A percentile compares a stretch with the other conserved stretches of the same genome.
Evolutionary conservation across 176 grass and related monocot genomes (phyloP).

Genomic region (Oryza meridionalis): DNA sequence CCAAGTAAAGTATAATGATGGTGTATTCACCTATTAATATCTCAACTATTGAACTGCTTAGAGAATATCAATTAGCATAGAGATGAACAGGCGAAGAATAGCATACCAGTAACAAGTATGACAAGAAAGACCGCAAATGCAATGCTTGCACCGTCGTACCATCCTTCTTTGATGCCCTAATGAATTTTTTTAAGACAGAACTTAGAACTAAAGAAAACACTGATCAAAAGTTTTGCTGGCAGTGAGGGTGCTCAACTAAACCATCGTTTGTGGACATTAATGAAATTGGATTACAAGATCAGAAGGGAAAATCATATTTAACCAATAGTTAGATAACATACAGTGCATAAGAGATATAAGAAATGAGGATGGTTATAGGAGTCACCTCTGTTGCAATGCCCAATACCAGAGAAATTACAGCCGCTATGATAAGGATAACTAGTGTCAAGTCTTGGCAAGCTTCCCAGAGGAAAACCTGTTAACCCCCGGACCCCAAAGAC

Average conservation of each 20-base stretch:
- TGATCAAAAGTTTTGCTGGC: conserved; percentile 26
- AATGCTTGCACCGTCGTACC: conserved; percentile 95
- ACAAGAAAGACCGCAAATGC: conserved; percentile 93
- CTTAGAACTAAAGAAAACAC: conserved; percentile 45
- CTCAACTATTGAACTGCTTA: conserved; percentile 14
- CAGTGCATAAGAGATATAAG: not conserved
- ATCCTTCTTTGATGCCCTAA: conserved; percentile 94
- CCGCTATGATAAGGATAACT: conserved; percentile 88
- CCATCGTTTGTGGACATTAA: conserved; percentile 4
- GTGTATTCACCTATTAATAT: conserved; percentile 22
- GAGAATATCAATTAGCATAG: not conserved
- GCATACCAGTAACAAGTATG: conserved; percentile 93
- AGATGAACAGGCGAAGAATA: conserved; percentile 27
- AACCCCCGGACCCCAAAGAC: not conserved
- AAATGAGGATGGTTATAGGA: conserved; percentile 18
- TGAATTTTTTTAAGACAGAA: conserved; percentile 34
- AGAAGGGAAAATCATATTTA: conserved; percentile 7
- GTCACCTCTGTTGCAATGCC: conserved; percentile 92
- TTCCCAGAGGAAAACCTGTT: conserved; percentile 96
- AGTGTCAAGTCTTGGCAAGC: conserved; percentile 90
- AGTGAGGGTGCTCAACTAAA: not conserved
- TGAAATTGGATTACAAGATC: conserved; percentile 10
- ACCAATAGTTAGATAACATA: not conserved
- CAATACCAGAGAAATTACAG: conserved; percentile 74
- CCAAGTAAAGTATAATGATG: conserved; percentile 21